Evolutionary conservation across 1,284 basidiomycete species (phyloP).

Genomic region (Malassezia arunalokei): DNA sequence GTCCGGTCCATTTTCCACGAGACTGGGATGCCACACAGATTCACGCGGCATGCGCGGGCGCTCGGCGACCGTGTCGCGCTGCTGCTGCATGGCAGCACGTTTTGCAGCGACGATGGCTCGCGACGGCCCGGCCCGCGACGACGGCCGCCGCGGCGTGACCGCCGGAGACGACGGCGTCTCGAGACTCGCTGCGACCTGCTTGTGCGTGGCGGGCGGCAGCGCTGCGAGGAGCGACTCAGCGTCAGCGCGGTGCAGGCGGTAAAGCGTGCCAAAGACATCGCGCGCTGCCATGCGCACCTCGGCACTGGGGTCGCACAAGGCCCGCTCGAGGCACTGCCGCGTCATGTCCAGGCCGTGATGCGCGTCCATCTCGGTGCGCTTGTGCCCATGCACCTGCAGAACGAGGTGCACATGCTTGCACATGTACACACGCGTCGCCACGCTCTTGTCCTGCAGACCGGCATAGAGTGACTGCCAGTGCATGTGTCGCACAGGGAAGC

Average conservation of each 20-base stretch:
- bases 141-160: constrained; percentile 10
- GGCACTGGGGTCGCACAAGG: constrained; percentile 66
- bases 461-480: constrained; percentile 63
- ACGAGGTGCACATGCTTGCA: constrained; percentile 43
- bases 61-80: constrained; percentile 7
- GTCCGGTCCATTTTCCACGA: constrained; percentile 9
- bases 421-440: constrained; percentile 63
- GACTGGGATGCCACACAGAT: constrained; percentile 14
- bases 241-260: constrained; percentile 61
- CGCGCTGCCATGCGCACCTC: constrained; percentile 65
- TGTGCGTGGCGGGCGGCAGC: constrained; percentile 61
- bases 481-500: constrained; percentile 60
- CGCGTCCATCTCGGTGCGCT: constrained; percentile 39
- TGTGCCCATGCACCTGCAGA: constrained; percentile 37
- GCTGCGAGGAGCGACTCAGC: constrained; percentile 57
- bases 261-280: constrained; percentile 66
- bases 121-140: constrained; percentile 18
- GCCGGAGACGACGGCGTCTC: constrained; percentile 48
- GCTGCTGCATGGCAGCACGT: constrained; percentile 26
- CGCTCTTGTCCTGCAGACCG: constrained; percentile 68
- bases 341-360: constrained; percentile 51
- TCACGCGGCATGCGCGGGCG: constrained; percentile 13
- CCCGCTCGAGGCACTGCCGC: constrained; percentile 61
- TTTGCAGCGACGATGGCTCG: constrained; percentile 40
- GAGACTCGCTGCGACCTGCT: constrained; percentile 70